A percentile compares a stretch with the other conserved stretches of the same genome.
Conservation (phyloP, 176 grass and related monocot species). For the Saccharum officinarum region DNA sequence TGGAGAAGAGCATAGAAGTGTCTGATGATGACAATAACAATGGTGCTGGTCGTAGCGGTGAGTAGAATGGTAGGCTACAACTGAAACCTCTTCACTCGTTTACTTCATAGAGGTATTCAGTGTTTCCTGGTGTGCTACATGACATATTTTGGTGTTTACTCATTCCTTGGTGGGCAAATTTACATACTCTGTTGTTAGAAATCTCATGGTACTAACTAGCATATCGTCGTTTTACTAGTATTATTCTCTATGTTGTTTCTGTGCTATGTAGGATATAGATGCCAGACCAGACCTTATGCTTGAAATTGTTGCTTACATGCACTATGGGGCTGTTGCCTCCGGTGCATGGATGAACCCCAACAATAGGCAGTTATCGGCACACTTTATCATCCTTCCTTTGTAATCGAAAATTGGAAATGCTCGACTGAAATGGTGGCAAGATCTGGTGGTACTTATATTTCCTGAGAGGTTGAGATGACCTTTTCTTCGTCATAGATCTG, state of each 20-base stretch:
- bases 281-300: neutral
- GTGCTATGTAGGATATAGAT: neutral
- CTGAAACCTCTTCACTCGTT: neutral
- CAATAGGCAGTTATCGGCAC: neutral
- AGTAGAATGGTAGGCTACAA: neutral
- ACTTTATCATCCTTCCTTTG: neutral
- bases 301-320: neutral
- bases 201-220: neutral
- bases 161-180: neutral
- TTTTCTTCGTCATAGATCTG: too few species aligned
- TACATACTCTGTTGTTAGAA: neutral
- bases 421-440: neutral
- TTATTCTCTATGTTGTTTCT: neutral
- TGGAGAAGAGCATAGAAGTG: neutral
- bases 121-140: neutral
- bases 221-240: neutral
- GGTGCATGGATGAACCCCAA: neutral
- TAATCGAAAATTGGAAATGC: neutral
- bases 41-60: neutral
- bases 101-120: neutral
- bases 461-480: too few species aligned
- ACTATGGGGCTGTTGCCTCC: neutral
- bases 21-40: neutral
- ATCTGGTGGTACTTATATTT: neutral
- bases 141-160: neutral